Evolutionary conservation across 306 rosid genomes (phyloP).

Genomic region (Citrullus mucosospermus): DNA sequence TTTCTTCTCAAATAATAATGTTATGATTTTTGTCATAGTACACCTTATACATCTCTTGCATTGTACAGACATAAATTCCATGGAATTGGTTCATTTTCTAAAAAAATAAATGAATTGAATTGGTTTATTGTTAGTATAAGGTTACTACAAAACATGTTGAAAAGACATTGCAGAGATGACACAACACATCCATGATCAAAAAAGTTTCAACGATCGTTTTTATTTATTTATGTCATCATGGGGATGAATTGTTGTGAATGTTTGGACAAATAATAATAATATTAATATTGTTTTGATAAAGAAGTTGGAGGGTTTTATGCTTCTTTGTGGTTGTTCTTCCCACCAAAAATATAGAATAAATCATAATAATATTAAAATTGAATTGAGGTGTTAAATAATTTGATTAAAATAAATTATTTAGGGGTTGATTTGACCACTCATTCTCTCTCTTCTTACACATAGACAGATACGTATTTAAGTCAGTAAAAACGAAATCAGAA

Average conservation of each 20-base stretch:
- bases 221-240: background rate
- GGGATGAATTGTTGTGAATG: background rate
- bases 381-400: background rate
- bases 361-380: background rate
- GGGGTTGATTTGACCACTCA: slow-evolving; percentile 81
- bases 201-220: too few relatives aligned
- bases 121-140: background rate
- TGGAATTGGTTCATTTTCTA: background rate
- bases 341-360: background rate
- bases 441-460: slow-evolving; percentile 53
- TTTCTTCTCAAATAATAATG: background rate
- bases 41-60: background rate
- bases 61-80: background rate
- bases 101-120: background rate
- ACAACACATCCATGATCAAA: background rate
- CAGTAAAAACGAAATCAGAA: slow-evolving; percentile 48
- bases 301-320: background rate
- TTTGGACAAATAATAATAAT: background rate
- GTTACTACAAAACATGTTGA: background rate
- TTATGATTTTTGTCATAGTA: background rate
- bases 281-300: background rate
- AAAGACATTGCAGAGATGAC: slow-evolving; percentile 2
- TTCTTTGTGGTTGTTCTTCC: background rate
- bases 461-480: slow-evolving; percentile 71
- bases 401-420: background rate